Percentiles rank a stretch among this genome's conserved stretches.
Evolutionary conservation across 2,329 filamentous ascomycete species (phyloP).

Genomic region (Aspergillus felis): DNA sequence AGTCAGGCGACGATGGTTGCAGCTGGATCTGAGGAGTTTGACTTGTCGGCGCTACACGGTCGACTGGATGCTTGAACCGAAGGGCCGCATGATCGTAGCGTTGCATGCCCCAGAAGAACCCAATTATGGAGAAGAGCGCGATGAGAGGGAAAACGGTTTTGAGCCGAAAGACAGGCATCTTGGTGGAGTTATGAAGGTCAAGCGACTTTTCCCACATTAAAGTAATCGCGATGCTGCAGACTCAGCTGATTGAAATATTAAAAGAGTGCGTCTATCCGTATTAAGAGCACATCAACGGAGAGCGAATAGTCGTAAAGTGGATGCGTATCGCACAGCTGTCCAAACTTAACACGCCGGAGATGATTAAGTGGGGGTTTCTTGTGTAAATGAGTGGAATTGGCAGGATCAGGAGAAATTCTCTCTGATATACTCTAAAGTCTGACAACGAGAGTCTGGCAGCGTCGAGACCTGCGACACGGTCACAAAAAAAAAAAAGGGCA

Average conservation of each 20-base stretch:
- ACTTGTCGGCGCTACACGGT: constrained; percentile 21
- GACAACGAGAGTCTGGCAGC: constrained; percentile 36
- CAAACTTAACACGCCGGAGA: background rate
- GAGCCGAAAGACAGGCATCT: constrained; percentile 37
- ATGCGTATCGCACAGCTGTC: constrained; percentile 1
- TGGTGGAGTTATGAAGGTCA: constrained; percentile 22
- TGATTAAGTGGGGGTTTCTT: background rate
- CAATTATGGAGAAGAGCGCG: constrained; percentile 34
- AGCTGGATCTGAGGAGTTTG: constrained; percentile 20
- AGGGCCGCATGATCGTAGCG: constrained; percentile 37
- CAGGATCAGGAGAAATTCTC: constrained; percentile 3
- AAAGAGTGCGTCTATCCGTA: constrained; percentile 5
- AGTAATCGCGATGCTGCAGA: constrained; percentile 5
- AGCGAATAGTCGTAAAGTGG: background rate
- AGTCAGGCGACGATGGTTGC: constrained; percentile 14
- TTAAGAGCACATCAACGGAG: constrained; percentile 11
- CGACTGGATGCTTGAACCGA: constrained; percentile 34
- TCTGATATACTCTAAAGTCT: constrained; percentile 15
- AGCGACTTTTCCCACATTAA: constrained; percentile 31
- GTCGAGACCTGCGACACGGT: constrained; percentile 32
- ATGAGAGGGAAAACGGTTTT: constrained; percentile 38
- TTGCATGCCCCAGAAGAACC: constrained; percentile 39
- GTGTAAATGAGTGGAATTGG: constrained; percentile 21
- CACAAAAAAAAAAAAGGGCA: constrained; percentile 12
- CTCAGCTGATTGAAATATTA: constrained; percentile 6